Evolutionary conservation across 2,329 filamentous ascomycete species (phyloP).

Genomic region (Talaromyces sp.): DNA sequence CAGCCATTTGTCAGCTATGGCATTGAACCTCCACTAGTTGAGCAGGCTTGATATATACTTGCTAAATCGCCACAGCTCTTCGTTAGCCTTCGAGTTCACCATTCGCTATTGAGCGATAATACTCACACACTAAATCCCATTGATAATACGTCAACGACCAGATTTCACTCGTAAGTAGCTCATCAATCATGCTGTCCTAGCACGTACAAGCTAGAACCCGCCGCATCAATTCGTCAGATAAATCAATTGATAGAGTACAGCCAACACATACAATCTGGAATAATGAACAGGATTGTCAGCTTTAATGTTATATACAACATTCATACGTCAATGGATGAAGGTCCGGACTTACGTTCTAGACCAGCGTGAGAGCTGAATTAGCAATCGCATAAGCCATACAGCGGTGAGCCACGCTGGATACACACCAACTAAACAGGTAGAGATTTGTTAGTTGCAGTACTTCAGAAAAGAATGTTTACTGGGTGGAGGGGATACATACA

Average conservation of each 20-base stretch:
- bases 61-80: background rate
- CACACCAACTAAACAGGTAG: background rate
- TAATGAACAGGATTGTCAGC: background rate
- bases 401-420: background rate
- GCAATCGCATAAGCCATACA: background rate
- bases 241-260: background rate
- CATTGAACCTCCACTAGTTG: too few relatives aligned
- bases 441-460: background rate
- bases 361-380: background rate
- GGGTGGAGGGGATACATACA: background rate
- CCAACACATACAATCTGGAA: background rate
- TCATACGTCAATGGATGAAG: background rate
- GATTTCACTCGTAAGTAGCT: background rate
- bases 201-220: background rate
- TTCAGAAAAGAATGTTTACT: background rate
- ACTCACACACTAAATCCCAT: background rate
- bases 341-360: background rate
- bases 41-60: too few relatives aligned
- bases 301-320: background rate
- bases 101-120: background rate
- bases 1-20: too few relatives aligned
- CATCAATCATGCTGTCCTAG: background rate
- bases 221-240: background rate
- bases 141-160: background rate
- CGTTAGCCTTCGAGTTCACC: background rate